These are phyloP conservation scores for Canariomyces notabilis DNA, from an alignment of 2,329 filamentous ascomycete genomes.

Conservation along the genomic window DNA sequence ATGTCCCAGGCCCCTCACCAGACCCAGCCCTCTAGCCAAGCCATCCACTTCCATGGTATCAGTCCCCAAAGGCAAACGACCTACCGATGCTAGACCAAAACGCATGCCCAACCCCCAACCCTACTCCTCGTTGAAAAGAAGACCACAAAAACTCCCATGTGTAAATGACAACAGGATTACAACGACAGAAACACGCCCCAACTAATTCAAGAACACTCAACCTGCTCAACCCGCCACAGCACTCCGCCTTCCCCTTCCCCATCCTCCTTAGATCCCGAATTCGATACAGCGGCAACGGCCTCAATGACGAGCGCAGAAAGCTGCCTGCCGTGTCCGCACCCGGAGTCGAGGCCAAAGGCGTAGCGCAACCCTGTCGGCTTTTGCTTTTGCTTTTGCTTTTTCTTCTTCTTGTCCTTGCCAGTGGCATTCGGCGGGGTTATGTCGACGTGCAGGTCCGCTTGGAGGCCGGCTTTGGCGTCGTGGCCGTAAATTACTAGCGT, in stretches of 20 bases:
- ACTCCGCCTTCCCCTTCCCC: conserved; percentile 32
- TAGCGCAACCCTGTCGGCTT: conserved; percentile 43
- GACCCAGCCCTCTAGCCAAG: no score
- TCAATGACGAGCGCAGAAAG: conserved; percentile 75
- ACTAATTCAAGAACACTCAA: conserved; percentile 31
- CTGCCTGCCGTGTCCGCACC: conserved; percentile 69
- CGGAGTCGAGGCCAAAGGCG: conserved; percentile 80
- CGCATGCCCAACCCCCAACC: no score
- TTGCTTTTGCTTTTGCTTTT: conserved; percentile 25
- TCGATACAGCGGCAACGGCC: conserved; percentile 32
- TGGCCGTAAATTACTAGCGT: conserved; percentile 83
- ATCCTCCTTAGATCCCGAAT: no score
- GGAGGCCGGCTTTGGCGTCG: conserved; percentile 67
- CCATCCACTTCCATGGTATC: no score
- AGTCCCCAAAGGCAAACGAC: no score
- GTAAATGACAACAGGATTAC: background rate
- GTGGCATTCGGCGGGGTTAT: conserved; percentile 39
- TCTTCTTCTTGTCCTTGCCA: conserved; percentile 4
- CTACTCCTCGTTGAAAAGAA: no score
- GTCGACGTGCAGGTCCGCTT: conserved; percentile 16
- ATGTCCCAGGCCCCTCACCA: no score
- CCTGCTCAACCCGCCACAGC: conserved; percentile 37
- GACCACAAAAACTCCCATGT: no score
- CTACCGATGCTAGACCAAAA: no score
- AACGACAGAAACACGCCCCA: background rate